Evolutionary conservation across 2,329 filamentous ascomycete species (phyloP).

Genomic region (Pezicula carpinea): DNA sequence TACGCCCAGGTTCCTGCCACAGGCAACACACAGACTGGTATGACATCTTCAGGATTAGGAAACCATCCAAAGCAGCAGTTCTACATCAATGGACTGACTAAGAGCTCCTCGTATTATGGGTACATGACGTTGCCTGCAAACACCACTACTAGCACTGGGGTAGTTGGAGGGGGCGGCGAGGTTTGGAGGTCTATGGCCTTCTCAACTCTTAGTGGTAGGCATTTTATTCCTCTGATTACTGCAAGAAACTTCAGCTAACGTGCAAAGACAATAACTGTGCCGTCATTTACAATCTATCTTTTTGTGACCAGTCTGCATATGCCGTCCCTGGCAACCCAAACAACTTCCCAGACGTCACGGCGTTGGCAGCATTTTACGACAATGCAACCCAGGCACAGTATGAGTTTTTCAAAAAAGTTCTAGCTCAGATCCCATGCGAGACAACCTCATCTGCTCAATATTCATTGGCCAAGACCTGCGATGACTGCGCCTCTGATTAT

Average conservation of each 20-base stretch:
- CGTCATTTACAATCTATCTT: conserved; percentile 79
- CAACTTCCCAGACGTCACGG: conserved; percentile 52
- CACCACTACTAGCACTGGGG: conserved; percentile 47
- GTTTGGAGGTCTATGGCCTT: conserved; percentile 73
- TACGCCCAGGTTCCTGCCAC: conserved; percentile 59
- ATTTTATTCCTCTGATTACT: neutral
- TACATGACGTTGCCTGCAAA: conserved; percentile 62
- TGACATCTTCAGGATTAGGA: conserved; percentile 64
- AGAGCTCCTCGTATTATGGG: conserved; percentile 66
- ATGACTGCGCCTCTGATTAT: conserved; percentile 74
- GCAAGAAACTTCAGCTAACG: conserved; percentile 9
- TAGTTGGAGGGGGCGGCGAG: conserved; percentile 67
- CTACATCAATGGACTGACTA: conserved; percentile 70
- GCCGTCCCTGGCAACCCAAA: conserved; percentile 78
- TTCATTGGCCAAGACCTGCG: conserved; percentile 73
- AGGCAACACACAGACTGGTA: conserved; percentile 49
- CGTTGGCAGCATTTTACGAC: conserved; percentile 73
- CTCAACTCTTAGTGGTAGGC: conserved; percentile 69
- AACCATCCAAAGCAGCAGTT: conserved; percentile 82
- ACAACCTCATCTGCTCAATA: conserved; percentile 69
- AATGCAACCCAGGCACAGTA: conserved; percentile 65
- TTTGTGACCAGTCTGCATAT: conserved; percentile 86
- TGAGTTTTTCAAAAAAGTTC: conserved; percentile 71
- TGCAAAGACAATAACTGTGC: conserved; percentile 70
- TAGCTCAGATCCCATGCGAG: conserved; percentile 84